Evolutionary conservation across 768 basidiomycete species (phyloP), one percentile per base, ranked within the genome.

Genomic region (Galerina sulciceps): DNA sequence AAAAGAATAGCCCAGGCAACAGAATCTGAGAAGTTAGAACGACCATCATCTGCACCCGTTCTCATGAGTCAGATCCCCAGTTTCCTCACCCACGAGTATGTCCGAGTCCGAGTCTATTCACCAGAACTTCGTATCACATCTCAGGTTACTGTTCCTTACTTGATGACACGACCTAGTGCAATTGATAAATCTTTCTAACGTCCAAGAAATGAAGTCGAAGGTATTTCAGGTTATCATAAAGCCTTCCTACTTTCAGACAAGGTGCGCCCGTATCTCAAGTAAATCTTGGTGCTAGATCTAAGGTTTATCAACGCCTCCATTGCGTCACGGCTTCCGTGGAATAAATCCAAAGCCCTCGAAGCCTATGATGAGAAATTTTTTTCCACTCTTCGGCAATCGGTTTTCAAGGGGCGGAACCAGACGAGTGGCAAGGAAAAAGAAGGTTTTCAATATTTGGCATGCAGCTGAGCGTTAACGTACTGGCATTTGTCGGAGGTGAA

Each of bases 1-100:
- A 34, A 50, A 14, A 41, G 48, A 13, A 57, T 38, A 42, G 47
- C 26, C 26, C 26, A 31, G 26, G 26, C n/a, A 53, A 38, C 31
- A 45, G 45, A 43, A 8, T 10, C 47, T 15, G 45, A 47, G 23
- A 55, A 6, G 8, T 23, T n/a, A 49, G 45, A 38, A 51, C 20
- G 6, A 45, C 31, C 14, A 31, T 11, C 35, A 37, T 47, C 11
- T 38, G 47, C 9, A 46, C n/a, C 51, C 11, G 26, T 53, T 54
- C 52, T 47, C 58, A 46, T 58, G 36, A 40, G 20, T 36, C 20
- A 52, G 36, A 47, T n/a, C 44, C 54, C 31, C 26, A 45, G 26
- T 37, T 45, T 41, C 40, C 22, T 34, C 58, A 53, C 48, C 60
- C 55, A 61, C 60, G 60, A 61, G 20, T 46, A 57, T 61, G 55